These are phyloP conservation scores for Colletotrichum falcatum DNA, from an alignment of 2,329 filamentous ascomycete species.

Conservation along the genomic window DNA sequence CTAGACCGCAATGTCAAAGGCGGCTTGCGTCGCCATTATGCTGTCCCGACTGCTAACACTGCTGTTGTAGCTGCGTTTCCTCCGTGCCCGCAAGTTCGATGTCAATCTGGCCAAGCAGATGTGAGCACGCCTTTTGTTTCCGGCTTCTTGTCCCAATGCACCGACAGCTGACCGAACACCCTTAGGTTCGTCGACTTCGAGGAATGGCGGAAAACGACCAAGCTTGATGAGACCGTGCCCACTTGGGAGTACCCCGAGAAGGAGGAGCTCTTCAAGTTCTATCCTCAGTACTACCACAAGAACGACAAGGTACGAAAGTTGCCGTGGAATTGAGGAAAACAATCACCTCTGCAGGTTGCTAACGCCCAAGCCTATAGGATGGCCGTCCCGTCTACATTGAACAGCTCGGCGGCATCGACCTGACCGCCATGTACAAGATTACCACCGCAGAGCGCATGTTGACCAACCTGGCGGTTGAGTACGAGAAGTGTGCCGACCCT, in stretches of 20 bases:
- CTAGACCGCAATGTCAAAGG: constrained; percentile 32
- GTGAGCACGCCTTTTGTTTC: constrained; percentile 60
- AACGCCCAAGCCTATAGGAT: constrained; percentile 68
- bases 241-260: constrained; percentile 92
- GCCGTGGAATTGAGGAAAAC: not conserved
- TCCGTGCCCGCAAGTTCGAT: constrained; percentile 96
- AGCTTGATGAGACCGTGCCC: constrained; percentile 83
- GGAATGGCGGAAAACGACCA: constrained; percentile 89
- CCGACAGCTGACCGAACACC: constrained; percentile 5
- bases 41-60: constrained; percentile 36
- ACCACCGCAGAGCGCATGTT: constrained; percentile 94
- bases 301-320: constrained; percentile 77
- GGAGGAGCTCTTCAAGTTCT: constrained; percentile 85
- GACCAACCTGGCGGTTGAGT: constrained; percentile 95
- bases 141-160: not conserved
- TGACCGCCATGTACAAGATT: constrained; percentile 91
- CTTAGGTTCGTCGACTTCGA: constrained; percentile 89
- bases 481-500: constrained; percentile 94
- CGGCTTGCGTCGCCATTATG: not conserved
- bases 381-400: constrained; percentile 98
- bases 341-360: not conserved
- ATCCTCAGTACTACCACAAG: constrained; percentile 99
- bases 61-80: constrained; percentile 77
- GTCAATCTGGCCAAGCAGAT: constrained; percentile 86
- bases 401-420: constrained; percentile 92